phyloP scores from a whole-genome alignment of 805 yeast genomes.

The Schwanniomyces vanrijiae region DNA sequence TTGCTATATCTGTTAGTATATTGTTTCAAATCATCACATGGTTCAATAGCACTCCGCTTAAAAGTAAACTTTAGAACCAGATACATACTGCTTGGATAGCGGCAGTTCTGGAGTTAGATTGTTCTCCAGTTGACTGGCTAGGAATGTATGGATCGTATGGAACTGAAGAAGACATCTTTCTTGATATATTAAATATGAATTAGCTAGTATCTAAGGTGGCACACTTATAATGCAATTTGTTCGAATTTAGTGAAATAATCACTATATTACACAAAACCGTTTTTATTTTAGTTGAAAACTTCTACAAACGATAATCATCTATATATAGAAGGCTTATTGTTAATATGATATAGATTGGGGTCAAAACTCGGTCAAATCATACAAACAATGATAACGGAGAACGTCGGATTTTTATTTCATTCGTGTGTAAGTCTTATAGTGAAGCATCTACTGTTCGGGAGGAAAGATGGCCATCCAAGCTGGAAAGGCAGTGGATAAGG shows the following conservation, averaged over 20 bases:
- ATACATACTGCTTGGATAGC: slow-evolving; percentile 76
- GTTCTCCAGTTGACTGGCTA: slow-evolving; percentile 53
- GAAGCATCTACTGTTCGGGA: too few species aligned
- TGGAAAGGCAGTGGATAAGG: too few species aligned
- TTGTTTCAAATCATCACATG: background rate
- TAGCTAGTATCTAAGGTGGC: background rate
- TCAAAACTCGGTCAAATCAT: too few species aligned
- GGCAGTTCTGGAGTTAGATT: slow-evolving; percentile 63
- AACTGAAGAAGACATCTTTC: slow-evolving; percentile 68
- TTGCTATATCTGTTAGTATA: slow-evolving; percentile 50
- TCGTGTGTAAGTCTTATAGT: too few species aligned
- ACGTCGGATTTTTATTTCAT: too few species aligned
- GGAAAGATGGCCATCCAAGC: too few species aligned
- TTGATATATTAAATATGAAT: background rate
- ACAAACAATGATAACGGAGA: too few species aligned
- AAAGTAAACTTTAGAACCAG: background rate
- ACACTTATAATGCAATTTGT: background rate
- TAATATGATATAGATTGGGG: too few species aligned
- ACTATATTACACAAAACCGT: slow-evolving; percentile 1
- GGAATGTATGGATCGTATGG: slow-evolving; percentile 89
- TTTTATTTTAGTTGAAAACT: background rate
- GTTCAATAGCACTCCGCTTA: background rate
- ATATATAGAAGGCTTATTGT: background rate
- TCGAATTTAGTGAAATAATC: background rate
- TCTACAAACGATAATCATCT: background rate